Evolutionary conservation across 139 green algal genomes (phyloP), one percentile per base, ranked within the genome.

Genomic region (Bryopsis sp.): DNA sequence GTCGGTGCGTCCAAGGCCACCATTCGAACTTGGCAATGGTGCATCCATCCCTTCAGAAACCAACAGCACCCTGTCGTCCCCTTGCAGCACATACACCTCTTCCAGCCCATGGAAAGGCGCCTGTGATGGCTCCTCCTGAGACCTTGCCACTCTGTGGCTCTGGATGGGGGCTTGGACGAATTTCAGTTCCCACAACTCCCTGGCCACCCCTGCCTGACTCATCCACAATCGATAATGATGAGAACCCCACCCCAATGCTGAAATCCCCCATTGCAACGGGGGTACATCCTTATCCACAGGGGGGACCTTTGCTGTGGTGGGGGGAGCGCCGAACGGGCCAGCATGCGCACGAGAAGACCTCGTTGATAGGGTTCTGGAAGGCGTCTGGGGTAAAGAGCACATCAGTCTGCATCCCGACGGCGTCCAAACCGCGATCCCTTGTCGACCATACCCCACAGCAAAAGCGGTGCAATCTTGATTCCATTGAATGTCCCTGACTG

Each of bases 211-310:
- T 61, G 50, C 33, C 50, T 61, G 50, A 32, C 50, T 26, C 6
- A 61, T 26, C 50, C 50, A 61, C 50, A 61, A 61, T 61, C 50
- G 50, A 61, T 33, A 61, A 36, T 26, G 24, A 61, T 61, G 6
- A 28, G 33, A 28, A 8, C 8, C 19, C 50, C 50, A 61, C 11
- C 24, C 8, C 50, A 61, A 32, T 8, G 33, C 50, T 8, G 50
- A 61, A 35, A 61, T 26, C 11, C 50, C 50, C 50, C 50, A 61
- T 61, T 61, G 24, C 19, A 61, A 61, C 8, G 50, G 31, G 8
- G 50, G 50, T 36, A 32, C 33, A 8, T 61, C 50, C 6, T 26
- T 50, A 19, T 50, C 43, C 11, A 50, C 11, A 11, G 43, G n/a
- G n/a, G n/a, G n/a, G n/a, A n/a, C n/a, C n/a, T n/a, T n/a, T n/a